A percentile compares a stretch with the other conserved stretches of the same genome.
These are phyloP conservation scores for Parafenestella ontariensis DNA, from an alignment of 2,329 filamentous ascomycete species.

Conservation along the genomic window DNA sequence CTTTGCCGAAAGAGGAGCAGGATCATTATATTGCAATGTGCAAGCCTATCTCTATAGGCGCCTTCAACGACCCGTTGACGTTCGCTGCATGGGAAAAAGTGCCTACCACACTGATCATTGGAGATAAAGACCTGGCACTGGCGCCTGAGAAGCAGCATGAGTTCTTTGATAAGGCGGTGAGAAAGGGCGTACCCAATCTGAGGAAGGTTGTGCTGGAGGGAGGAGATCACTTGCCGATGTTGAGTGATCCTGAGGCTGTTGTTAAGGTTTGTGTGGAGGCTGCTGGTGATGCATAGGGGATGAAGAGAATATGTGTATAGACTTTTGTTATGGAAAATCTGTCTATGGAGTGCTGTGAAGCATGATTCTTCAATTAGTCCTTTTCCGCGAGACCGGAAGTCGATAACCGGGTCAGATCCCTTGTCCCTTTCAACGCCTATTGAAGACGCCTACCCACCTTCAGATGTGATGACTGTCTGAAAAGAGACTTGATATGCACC, in stretches of 20 bases:
- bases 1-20: slow-evolving; percentile 6
- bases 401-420: not conserved
- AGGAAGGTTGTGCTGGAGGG: slow-evolving; percentile 7
- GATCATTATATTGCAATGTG: slow-evolving; percentile 2
- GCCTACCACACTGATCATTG: slow-evolving; percentile 9
- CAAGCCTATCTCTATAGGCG: not conserved
- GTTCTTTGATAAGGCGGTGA: slow-evolving; percentile 4
- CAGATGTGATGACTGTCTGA: not conserved
- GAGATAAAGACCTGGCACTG: slow-evolving; percentile 4
- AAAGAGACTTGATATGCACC: not conserved
- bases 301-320: not conserved
- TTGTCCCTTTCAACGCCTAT: not conserved
- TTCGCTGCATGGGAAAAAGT: slow-evolving; percentile 11
- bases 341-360: not conserved
- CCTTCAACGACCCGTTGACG: slow-evolving; percentile 10
- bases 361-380: not conserved
- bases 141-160: slow-evolving; percentile 6
- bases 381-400: not conserved
- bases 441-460: not conserved
- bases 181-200: not conserved
- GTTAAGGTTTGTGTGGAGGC: slow-evolving; percentile 8
- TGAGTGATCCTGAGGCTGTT: slow-evolving; percentile 10
- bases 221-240: slow-evolving; percentile 8
- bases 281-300: not conserved
- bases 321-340: not conserved